Base-by-base conservation (phyloP, 495 filamentous ascomycete genomes). In the Aspergillus sparsus region DNA sequence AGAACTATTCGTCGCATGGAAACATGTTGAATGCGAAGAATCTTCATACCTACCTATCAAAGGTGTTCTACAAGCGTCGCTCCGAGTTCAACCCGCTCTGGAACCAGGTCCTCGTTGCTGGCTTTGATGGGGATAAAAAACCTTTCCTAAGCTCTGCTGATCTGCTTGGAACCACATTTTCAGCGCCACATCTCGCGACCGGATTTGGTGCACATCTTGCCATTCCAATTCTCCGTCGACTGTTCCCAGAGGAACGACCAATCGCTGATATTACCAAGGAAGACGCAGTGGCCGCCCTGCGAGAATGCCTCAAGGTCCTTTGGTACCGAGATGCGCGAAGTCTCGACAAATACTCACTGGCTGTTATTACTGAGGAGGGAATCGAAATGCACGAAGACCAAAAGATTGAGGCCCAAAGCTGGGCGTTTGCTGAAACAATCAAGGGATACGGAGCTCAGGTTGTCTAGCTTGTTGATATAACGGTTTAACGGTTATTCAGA, bases 271-370 rank as follows among this genome's bases (percentile, higher is more conserved):
- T 97, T 57, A 89, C 79, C 46, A 83, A 84, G 66, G 93, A 98
- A 67, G 70, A 89, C 73, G 94, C 94, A 44, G 80, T 97, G 50
- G 80, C 84, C 31, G 82, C 90, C 12, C 77, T 98, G 58, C 87
- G 87, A 77, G 89, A 96, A 75, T 95, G 91, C 72, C 91, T 98
- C 89, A 98, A 98, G 82, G 93, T 98, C 58, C 82, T 98, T 57
- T 98, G 92, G 80, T 98, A 98, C 80, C 83, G 94, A 62, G 94
- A 98, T 79, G 94, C 94, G 7, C 86, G 94, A 68, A 94, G 90
- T 80, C 73, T 92, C 71, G 91, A 97, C 74, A 82, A 86, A 71
- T 98, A 97, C 74, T 91, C 89, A 54, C 87, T 98, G 71, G 93
- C 93, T 12, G 82, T 97, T 32, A 82, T 98, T 52, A 93, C 91